phyloP scores from a whole-genome alignment of 352 stramenopile species.

The Pythium periplocum region DNA sequence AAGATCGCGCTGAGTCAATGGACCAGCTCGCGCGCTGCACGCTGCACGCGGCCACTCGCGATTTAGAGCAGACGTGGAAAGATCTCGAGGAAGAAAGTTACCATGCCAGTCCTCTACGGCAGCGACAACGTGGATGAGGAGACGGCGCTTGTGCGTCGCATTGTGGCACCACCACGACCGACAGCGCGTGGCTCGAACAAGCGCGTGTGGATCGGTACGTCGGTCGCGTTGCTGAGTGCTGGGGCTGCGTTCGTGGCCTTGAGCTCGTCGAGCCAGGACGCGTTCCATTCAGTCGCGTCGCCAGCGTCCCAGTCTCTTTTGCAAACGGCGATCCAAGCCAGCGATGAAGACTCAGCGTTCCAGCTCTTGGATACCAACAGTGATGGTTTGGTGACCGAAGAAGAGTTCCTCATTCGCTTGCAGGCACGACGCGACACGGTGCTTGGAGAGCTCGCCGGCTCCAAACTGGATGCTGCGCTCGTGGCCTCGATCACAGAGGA shows the following conservation, averaged over 20 bases:
- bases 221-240: slow-evolving; percentile 1
- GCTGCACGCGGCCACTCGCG: background rate
- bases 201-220: background rate
- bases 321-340: background rate
- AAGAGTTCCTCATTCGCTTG: slow-evolving; percentile 11
- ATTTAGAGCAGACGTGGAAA: too few relatives aligned
- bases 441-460: slow-evolving; percentile 10
- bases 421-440: slow-evolving; percentile 5
- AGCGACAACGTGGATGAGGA: slow-evolving; percentile 15
- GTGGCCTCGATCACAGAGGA: slow-evolving; percentile 10
- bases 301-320: slow-evolving; percentile 3
- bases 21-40: background rate
- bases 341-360: slow-evolving; percentile 7
- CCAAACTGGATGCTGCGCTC: slow-evolving; percentile 10
- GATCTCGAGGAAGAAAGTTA: background rate
- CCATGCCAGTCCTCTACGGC: slow-evolving; percentile 11
- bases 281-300: background rate
- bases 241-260: background rate
- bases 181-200: slow-evolving; percentile 1
- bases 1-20: too few relatives aligned
- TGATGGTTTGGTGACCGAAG: slow-evolving; percentile 15
- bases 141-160: slow-evolving; percentile 12
- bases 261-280: too few relatives aligned
- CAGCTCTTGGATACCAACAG: slow-evolving; percentile 9
- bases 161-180: slow-evolving; percentile 1